Evolutionary conservation across 176 grass and related monocot species (phyloP).

Genomic region (Poa annua): DNA sequence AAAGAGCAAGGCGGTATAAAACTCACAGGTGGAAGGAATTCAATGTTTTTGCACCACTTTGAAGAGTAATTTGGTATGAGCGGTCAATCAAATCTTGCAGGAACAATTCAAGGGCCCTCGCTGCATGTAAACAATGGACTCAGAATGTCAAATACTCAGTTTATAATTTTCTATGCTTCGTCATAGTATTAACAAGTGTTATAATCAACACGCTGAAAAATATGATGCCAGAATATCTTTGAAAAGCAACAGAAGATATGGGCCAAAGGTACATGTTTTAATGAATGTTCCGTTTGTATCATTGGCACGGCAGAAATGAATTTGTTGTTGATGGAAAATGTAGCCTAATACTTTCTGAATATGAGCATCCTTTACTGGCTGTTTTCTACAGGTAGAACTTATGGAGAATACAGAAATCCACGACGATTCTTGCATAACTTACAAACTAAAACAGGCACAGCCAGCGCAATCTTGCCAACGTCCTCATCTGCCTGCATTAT

Average conservation of each 20-base stretch:
- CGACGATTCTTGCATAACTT: constrained; percentile 47
- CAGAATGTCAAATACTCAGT: constrained; percentile 36
- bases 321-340: not conserved
- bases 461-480: constrained; percentile 92
- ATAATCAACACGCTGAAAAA: not conserved
- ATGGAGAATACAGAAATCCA: not conserved
- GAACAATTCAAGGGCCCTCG: constrained; percentile 97
- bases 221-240: not conserved
- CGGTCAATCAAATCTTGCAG: constrained; percentile 97
- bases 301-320: not conserved
- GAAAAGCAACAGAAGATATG: constrained; percentile 20
- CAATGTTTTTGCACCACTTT: constrained; percentile 97
- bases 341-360: not conserved
- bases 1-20: not conserved
- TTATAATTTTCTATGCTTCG: constrained; percentile 22
- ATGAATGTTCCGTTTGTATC: not conserved
- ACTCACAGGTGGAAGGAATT: constrained; percentile 98
- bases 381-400: not conserved
- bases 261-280: not conserved
- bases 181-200: constrained; percentile 14
- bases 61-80: constrained; percentile 92
- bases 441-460: constrained; percentile 99
- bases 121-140: constrained; percentile 51
- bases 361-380: not conserved
- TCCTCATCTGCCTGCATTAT: constrained; percentile 99